These are phyloP conservation scores for Ganoderma lingzhi DNA, from an alignment of 1,284 basidiomycete genomes.

Conservation along the genomic window DNA sequence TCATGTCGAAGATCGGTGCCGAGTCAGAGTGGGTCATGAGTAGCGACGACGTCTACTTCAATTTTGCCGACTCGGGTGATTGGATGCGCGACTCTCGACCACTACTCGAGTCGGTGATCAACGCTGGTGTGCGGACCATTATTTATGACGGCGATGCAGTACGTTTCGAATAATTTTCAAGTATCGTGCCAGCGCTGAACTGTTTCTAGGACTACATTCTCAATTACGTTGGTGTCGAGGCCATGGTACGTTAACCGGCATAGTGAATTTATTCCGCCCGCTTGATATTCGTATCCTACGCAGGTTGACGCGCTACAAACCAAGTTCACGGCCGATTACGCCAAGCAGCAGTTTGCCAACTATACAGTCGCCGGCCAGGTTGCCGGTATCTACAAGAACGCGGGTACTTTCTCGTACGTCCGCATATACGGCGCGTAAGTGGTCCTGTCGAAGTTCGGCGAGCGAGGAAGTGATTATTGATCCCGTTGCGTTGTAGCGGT, in stretches of 20 bases:
- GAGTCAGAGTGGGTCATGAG: constrained; percentile 56
- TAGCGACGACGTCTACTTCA: constrained; percentile 56
- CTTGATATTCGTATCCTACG: not conserved
- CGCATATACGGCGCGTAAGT: constrained; percentile 50
- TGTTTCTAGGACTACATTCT: constrained; percentile 60
- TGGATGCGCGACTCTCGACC: constrained; percentile 70
- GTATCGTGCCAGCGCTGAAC: not conserved
- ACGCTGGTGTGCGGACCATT: constrained; percentile 62
- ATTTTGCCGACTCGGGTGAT: constrained; percentile 67
- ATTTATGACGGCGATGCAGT: constrained; percentile 67
- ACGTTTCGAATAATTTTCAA: constrained; percentile 24
- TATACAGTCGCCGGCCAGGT: constrained; percentile 60
- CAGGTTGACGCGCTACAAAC: constrained; percentile 36
- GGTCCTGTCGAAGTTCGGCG: not conserved
- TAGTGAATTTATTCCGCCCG: not conserved
- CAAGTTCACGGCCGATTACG: constrained; percentile 41
- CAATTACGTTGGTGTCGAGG: constrained; percentile 68
- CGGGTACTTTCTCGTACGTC: constrained; percentile 67
- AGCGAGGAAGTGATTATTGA: not conserved
- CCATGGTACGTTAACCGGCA: constrained; percentile 52
- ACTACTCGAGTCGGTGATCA: constrained; percentile 63
- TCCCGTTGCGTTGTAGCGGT: constrained; percentile 24
- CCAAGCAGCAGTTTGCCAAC: constrained; percentile 51
- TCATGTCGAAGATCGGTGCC: constrained; percentile 55
- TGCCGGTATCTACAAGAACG: constrained; percentile 65